Base-by-base conservation (phyloP, 2,329 filamentous ascomycete species). In the Colletotrichum higginsianum region DNA sequence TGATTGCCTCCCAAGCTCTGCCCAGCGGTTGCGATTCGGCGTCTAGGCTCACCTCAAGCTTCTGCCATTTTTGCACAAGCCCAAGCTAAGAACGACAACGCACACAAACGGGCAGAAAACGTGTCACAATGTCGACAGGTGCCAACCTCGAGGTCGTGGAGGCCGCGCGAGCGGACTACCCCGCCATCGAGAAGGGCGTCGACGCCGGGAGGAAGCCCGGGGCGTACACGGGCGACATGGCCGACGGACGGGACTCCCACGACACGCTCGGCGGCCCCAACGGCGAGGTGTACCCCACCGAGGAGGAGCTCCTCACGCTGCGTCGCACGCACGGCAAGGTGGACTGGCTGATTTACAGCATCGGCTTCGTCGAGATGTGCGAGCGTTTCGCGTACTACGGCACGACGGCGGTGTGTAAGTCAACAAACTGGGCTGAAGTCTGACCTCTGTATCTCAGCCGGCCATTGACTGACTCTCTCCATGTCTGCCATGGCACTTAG, bases 331-430 rank as follows among this genome's bases (percentile, higher is more conserved):
- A 86, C 46, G 87, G 86, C 61, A 83, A 82, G 73, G 85, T 91
- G 21, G 86, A 86, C 11, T 89, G 85, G 85, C 82, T 84, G 11
- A 83, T 86, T 3, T 90, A 86, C 78, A 90, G 87, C 7, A 84
- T 92, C 65, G 89, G 88, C 2, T 89, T 92, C 75, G 86, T 91
- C 56, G 90, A 92, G 79, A 78, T 92, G 57, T 91, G 88, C 80
- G 90, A 92, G 79, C 86, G 89, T 21, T 91, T 91, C 76, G 88
- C 88, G 6, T 92, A 90, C 82, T 92, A 91, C 76, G 90, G 90
- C 49, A 89, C 87, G 11, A 88, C 87, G 18, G 86, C 87, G 61
- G 84, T 91, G 50, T 91, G 86, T 76, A 83, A 84, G 77, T 88
- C 87, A 38, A 0, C 4, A 40, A 9, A 30, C 30, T 11, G n/a